These are phyloP conservation scores for Solanum chiquidenum DNA, from an alignment of 257 asterid genomes.

Conservation along the genomic window DNA sequence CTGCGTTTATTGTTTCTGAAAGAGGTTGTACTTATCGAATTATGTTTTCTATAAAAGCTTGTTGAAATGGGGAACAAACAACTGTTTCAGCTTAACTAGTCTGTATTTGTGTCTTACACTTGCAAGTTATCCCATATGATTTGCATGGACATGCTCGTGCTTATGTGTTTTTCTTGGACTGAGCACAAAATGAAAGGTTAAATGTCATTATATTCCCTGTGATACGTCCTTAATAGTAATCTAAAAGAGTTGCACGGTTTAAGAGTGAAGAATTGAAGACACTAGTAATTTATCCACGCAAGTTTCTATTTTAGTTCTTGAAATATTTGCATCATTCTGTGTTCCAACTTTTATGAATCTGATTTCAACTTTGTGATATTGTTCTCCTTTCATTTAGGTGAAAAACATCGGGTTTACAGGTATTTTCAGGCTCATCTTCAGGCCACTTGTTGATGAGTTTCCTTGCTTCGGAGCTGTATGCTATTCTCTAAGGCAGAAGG, in stretches of 20 bases:
- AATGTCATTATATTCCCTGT: background rate
- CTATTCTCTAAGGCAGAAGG: conserved; percentile 83
- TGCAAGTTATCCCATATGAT: background rate
- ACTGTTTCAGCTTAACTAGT: background rate
- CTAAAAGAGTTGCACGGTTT: background rate
- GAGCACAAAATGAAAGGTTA: background rate
- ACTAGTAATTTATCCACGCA: background rate
- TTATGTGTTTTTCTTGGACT: background rate
- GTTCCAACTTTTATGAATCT: background rate
- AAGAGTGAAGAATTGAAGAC: background rate
- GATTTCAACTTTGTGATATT: background rate
- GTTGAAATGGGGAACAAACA: background rate
- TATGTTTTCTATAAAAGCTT: background rate
- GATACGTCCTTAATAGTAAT: background rate
- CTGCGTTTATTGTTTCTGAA: background rate
- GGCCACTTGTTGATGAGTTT: conserved; percentile 74
- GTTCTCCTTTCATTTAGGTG: conserved; percentile 33
- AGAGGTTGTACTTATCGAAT: background rate
- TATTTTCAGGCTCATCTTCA: conserved; percentile 80
- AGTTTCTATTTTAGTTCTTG: background rate
- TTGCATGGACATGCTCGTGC: background rate
- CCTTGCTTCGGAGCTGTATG: conserved; percentile 95
- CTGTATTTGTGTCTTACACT: background rate
- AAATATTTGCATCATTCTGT: background rate
- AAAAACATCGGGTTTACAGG: conserved; percentile 86